These are phyloP conservation scores for Vitis cinerea DNA, from an alignment of 164 flowering plant genomes.

Conservation along the genomic window DNA sequence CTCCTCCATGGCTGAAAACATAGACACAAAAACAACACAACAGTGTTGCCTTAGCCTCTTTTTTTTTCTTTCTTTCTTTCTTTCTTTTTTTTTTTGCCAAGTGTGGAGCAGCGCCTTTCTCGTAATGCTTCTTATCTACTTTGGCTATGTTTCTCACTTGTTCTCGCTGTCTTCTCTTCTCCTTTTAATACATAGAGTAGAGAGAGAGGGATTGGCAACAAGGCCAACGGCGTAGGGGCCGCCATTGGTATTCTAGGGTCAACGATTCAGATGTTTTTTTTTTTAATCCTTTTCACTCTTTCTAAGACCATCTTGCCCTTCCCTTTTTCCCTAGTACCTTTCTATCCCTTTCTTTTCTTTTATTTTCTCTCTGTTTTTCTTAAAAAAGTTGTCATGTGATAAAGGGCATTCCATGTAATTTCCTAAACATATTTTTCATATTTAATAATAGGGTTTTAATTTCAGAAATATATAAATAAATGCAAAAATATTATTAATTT, in stretches of 20 bases:
- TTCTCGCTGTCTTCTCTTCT: conserved; percentile 6
- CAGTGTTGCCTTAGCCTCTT: neutral
- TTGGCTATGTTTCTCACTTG: conserved; percentile 14
- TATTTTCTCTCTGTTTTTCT: neutral
- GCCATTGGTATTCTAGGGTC: conserved; percentile 67
- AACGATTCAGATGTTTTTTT: conserved; percentile 33
- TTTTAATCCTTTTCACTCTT: conserved; percentile 3
- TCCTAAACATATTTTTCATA: too few relatives aligned
- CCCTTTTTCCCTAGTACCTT: conserved; percentile 14
- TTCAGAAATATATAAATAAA: too few relatives aligned
- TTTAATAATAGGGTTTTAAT: too few relatives aligned
- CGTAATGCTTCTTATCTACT: conserved; percentile 13
- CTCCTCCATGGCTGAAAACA: conserved; percentile 6
- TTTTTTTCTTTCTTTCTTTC: neutral
- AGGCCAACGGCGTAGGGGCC: conserved; percentile 84
- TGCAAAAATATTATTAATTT: too few relatives aligned
- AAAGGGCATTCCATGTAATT: too few relatives aligned
- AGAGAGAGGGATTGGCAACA: conserved; percentile 28
- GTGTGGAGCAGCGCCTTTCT: conserved; percentile 12
- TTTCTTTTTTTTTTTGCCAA: neutral
- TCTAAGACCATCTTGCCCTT: conserved; percentile 15
- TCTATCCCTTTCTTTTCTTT: neutral
- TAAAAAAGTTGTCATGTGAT: neutral
- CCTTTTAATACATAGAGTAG: conserved; percentile 14
- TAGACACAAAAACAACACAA: neutral